phyloP scores from a whole-genome alignment of 768 basidiomycete species.

The Mycena belliarum region DNA sequence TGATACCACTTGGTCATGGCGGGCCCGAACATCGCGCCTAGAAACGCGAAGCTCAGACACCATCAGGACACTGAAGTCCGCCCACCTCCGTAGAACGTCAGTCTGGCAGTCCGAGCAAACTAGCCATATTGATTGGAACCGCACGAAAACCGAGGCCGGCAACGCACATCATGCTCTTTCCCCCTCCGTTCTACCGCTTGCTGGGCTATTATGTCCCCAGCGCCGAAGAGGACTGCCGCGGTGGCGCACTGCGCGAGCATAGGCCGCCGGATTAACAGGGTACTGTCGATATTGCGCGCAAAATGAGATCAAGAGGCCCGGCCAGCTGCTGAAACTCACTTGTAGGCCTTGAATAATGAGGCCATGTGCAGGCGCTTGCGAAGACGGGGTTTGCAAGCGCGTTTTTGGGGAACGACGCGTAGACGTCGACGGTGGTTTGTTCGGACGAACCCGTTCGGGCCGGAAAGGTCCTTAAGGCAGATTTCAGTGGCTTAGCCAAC shows the following conservation, averaged over 20 bases:
- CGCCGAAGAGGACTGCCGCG: constrained; percentile 67
- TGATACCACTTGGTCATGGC: constrained; percentile 82
- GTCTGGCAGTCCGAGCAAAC: constrained; percentile 61
- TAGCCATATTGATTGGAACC: constrained; percentile 23
- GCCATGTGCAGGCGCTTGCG: constrained; percentile 35
- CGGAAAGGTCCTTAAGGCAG: no score
- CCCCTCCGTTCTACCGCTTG: constrained; percentile 79
- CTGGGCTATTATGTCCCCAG: constrained; percentile 83
- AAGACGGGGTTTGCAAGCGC: no score
- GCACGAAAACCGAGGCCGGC: neutral
- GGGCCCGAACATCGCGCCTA: constrained; percentile 78
- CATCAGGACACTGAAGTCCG: neutral
- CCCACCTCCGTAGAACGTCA: constrained; percentile 74
- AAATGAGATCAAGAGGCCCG: neutral
- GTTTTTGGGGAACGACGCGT: no score
- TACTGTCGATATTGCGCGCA: constrained; percentile 37
- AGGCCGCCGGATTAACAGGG: constrained; percentile 60
- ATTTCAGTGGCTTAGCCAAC: no score
- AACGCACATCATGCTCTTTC: constrained; percentile 70
- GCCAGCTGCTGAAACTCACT: constrained; percentile 28
- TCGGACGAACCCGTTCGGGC: no score
- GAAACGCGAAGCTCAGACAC: neutral
- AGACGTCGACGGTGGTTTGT: no score
- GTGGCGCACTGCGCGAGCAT: constrained; percentile 65
- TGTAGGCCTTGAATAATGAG: constrained; percentile 44